These are phyloP conservation scores for Penicillium sp. DNA, from an alignment of 2,329 filamentous ascomycete species.

Conservation along the genomic window DNA sequence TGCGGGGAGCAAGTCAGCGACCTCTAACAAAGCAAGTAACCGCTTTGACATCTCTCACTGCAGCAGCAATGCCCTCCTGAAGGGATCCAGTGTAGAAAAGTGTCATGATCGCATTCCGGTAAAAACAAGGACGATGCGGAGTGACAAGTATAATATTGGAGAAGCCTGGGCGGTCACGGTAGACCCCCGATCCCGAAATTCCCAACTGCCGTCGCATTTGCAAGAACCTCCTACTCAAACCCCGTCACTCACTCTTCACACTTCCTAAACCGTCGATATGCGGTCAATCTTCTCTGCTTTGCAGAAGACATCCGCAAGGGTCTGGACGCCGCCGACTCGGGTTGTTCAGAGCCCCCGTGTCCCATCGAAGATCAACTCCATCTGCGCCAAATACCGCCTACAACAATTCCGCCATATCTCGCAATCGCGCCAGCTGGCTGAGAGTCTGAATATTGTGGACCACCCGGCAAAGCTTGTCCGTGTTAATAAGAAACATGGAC, in stretches of 20 bases:
- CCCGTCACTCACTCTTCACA: background rate
- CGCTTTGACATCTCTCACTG: conserved; percentile 70
- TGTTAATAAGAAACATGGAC: conserved; percentile 69
- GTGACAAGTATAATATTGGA: conserved; percentile 16
- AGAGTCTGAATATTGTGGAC: conserved; percentile 83
- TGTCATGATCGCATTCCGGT: conserved; percentile 16
- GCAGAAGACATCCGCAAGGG: conserved; percentile 19
- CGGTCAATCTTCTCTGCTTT: conserved; percentile 29
- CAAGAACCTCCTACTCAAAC: background rate
- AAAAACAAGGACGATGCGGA: conserved; percentile 9
- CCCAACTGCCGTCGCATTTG: conserved; percentile 8
- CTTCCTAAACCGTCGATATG: conserved; percentile 17
- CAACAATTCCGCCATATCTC: conserved; percentile 39
- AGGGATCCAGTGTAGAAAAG: conserved; percentile 84
- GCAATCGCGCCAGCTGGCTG: conserved; percentile 54
- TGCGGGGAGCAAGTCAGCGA: conserved; percentile 38
- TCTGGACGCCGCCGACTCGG: conserved; percentile 22
- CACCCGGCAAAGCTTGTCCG: conserved; percentile 78
- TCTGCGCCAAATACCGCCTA: conserved; percentile 35
- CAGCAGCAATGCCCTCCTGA: conserved; percentile 74
- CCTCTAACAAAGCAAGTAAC: conserved; percentile 83
- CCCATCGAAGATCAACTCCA: conserved; percentile 26
- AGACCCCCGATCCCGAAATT: conserved; percentile 13
- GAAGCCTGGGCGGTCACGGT: conserved; percentile 24
- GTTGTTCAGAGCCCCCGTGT: conserved; percentile 17